These are phyloP conservation scores for Trichophyton mentagrophytes DNA, from an alignment of 2,329 filamentous ascomycete species.

Conservation along the genomic window DNA sequence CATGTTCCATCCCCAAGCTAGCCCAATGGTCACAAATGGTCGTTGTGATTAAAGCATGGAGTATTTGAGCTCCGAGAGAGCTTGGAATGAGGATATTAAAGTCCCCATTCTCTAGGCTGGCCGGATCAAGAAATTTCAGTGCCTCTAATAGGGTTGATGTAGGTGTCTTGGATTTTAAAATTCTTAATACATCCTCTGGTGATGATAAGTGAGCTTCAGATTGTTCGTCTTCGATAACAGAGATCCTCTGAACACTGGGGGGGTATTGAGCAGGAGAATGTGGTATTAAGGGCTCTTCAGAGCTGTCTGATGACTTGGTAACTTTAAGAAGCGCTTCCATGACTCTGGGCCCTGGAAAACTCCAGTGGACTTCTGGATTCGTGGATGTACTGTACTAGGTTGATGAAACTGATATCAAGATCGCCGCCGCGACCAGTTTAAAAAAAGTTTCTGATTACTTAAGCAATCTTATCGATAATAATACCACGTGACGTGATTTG, in stretches of 20 bases:
- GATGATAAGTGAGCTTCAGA: conserved; percentile 7
- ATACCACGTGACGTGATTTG: not conserved
- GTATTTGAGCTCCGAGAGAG: conserved; percentile 59
- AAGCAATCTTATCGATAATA: not conserved
- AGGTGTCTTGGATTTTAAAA: conserved; percentile 31
- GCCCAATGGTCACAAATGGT: conserved; percentile 77
- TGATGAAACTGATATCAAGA: not conserved
- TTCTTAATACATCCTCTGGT: conserved; percentile 23
- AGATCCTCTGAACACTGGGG: not conserved
- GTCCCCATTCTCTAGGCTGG: conserved; percentile 15
- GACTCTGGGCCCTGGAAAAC: not conserved
- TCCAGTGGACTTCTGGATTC: not conserved
- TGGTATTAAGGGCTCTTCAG: not conserved
- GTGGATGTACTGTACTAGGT: not conserved
- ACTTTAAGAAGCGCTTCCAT: conserved; percentile 31
- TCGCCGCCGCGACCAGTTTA: not conserved
- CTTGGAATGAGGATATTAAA: conserved; percentile 52
- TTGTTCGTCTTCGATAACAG: not conserved
- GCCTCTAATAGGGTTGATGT: conserved; percentile 20
- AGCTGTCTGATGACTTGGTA: conserved; percentile 24
- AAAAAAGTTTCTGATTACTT: not conserved
- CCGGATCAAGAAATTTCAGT: conserved; percentile 27
- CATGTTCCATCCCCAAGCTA: conserved; percentile 38
- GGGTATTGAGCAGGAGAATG: not conserved
- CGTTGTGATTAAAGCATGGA: conserved; percentile 59